These are phyloP conservation scores for Sicyos edulis DNA, from an alignment of 306 rosid genomes.

Conservation along the genomic window DNA sequence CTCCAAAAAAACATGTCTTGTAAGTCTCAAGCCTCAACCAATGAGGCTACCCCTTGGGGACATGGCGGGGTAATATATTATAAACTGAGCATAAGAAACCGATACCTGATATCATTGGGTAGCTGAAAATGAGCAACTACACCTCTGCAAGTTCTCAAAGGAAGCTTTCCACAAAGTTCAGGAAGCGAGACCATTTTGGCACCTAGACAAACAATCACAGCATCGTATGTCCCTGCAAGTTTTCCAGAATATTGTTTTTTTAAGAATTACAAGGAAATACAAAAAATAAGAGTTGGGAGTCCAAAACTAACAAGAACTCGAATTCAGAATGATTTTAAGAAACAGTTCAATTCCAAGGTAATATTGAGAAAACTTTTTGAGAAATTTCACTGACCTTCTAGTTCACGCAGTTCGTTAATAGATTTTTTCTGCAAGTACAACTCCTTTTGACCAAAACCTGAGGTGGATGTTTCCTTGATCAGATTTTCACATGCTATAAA, in stretches of 20 bases:
- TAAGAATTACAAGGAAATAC: no score
- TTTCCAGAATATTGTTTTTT: no score
- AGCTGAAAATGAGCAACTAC: conserved; percentile 67
- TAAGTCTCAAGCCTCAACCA: no score
- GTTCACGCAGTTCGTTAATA: conserved; percentile 47
- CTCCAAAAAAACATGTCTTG: no score
- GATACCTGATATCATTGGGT: conserved; percentile 50
- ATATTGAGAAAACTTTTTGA: not conserved
- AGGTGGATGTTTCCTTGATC: conserved; percentile 37
- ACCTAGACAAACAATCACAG: conserved; percentile 75
- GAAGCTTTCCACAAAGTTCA: conserved; percentile 81
- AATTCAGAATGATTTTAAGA: not conserved
- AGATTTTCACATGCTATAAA: conserved; percentile 57
- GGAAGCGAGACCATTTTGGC: conserved; percentile 74
- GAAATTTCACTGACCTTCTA: conserved; percentile 54
- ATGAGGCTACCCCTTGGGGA: no score
- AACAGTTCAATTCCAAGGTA: not conserved
- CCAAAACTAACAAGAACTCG: no score
- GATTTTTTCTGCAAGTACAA: conserved; percentile 46
- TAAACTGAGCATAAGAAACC: not conserved
- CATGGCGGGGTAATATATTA: no score
- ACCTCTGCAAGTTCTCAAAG: conserved; percentile 87
- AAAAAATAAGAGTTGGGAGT: no score
- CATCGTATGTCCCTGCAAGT: conserved; percentile 66
- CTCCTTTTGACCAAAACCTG: conserved; percentile 45